These are phyloP conservation scores for Aureobasidium sp. DNA, from an alignment of 2,329 filamentous ascomycete species.

Conservation along the genomic window DNA sequence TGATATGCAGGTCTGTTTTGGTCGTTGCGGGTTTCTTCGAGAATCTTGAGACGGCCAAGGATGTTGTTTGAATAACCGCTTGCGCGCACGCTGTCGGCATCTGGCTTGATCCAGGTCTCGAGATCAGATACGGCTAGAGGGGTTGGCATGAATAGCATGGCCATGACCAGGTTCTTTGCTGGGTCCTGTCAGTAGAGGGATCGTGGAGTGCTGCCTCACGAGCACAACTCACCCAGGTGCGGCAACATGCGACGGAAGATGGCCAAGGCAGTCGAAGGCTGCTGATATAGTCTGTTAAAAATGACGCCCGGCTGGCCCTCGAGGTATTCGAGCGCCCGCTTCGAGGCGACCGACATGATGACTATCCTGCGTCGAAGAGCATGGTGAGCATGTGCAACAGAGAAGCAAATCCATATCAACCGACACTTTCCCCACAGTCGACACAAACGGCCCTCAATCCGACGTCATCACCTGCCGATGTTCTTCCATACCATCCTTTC, in stretches of 20 bases:
- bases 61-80: constrained; percentile 78
- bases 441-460: not conserved
- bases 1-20: constrained; percentile 61
- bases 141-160: constrained; percentile 80
- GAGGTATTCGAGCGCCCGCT: constrained; percentile 76
- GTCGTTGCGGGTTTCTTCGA: constrained; percentile 50
- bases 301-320: constrained; percentile 85
- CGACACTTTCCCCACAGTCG: not conserved
- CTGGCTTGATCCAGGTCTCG: constrained; percentile 75
- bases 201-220: not conserved
- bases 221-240: constrained; percentile 59
- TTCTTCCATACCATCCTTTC: not conserved
- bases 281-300: constrained; percentile 86
- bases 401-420: not conserved
- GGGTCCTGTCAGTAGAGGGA: constrained; percentile 11
- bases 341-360: constrained; percentile 48
- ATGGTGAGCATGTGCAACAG: constrained; percentile 6
- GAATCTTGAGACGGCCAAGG: constrained; percentile 79
- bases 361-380: constrained; percentile 4
- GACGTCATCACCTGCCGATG: constrained; percentile 1
- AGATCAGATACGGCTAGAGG: constrained; percentile 74
- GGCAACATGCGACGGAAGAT: constrained; percentile 97
- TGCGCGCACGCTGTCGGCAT: constrained; percentile 40
- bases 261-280: constrained; percentile 89
- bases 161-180: constrained; percentile 96